phyloP scores from a whole-genome alignment of 2,329 filamentous ascomycete genomes.

The Stagonosporopsis chrysanthemi region DNA sequence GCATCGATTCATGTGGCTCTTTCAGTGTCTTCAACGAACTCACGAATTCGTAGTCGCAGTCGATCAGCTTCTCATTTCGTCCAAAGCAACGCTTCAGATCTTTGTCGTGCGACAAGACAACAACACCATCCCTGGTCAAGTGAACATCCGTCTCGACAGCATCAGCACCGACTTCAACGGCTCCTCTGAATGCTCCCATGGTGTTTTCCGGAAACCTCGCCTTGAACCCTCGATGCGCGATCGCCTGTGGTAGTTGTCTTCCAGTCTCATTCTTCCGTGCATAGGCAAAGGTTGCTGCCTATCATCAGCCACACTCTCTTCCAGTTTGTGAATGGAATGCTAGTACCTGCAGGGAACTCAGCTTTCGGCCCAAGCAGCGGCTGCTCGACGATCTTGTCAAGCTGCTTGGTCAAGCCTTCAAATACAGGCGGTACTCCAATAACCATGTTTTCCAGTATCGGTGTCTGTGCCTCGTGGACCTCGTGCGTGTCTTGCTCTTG shows the following conservation, averaged over 20 bases:
- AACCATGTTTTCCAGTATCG: slow-evolving; percentile 48
- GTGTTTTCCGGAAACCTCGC: slow-evolving; percentile 84
- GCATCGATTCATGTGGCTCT: slow-evolving; percentile 74
- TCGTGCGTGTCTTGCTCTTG: slow-evolving; percentile 31
- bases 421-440: slow-evolving; percentile 49
- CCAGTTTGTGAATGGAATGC: neutral
- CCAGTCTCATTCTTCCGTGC: slow-evolving; percentile 47
- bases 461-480: slow-evolving; percentile 38
- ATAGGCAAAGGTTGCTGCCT: slow-evolving; percentile 45
- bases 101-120: slow-evolving; percentile 84
- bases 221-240: slow-evolving; percentile 82
- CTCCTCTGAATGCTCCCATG: slow-evolving; percentile 77
- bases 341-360: slow-evolving; percentile 40
- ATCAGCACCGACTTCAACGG: slow-evolving; percentile 76
- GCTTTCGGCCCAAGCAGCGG: slow-evolving; percentile 42
- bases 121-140: slow-evolving; percentile 79
- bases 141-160: slow-evolving; percentile 91
- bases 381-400: slow-evolving; percentile 47
- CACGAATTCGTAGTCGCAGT: slow-evolving; percentile 79
- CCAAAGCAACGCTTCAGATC: slow-evolving; percentile 84
- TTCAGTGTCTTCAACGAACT: slow-evolving; percentile 71
- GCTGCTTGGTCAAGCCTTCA: slow-evolving; percentile 43
- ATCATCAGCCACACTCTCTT: slow-evolving; percentile 23
- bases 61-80: slow-evolving; percentile 71
- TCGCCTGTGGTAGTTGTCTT: slow-evolving; percentile 68